Conservation (phyloP, 1,284 basidiomycete species). For the Tilletia caries region DNA sequence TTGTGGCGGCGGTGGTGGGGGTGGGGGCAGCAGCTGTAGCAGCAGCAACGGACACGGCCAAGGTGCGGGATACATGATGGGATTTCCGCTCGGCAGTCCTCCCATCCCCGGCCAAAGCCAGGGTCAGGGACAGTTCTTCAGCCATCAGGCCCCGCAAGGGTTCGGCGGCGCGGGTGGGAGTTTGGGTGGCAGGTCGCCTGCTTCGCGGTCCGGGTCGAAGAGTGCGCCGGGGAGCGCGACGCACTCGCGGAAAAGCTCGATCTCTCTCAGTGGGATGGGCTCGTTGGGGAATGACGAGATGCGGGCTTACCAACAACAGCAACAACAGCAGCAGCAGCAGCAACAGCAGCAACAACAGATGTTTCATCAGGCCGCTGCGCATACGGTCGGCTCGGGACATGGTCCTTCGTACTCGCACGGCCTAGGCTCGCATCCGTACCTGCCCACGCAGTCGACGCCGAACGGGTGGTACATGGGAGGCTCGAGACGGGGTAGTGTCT, state of each 20-base stretch:
- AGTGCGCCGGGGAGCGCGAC: neutral
- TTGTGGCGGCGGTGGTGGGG: neutral
- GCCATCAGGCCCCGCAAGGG: neutral
- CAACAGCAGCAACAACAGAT: neutral
- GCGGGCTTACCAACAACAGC: too few species aligned
- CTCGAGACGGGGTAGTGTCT: neutral
- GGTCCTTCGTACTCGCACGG: neutral
- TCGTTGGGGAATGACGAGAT: neutral
- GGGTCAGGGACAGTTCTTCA: neutral
- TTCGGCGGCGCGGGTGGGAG: neutral
- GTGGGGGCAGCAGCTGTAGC: too few species aligned
- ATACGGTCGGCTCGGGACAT: neutral
- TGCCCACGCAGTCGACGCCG: too few species aligned
- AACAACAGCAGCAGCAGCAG: neutral
- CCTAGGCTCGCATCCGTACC: slow-evolving; percentile 4
- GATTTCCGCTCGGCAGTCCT: too few species aligned
- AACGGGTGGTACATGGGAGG: neutral
- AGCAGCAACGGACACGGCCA: too few species aligned
- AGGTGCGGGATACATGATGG: too few species aligned
- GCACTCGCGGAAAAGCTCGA: neutral
- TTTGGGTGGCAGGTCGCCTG: too few species aligned
- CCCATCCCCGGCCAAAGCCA: too few species aligned
- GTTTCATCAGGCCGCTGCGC: neutral
- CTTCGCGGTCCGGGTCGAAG: neutral
- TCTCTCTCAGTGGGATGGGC: neutral